These are phyloP conservation scores for Sechiopsis laciniata DNA, from an alignment of 306 rosid species.

Conservation along the genomic window DNA sequence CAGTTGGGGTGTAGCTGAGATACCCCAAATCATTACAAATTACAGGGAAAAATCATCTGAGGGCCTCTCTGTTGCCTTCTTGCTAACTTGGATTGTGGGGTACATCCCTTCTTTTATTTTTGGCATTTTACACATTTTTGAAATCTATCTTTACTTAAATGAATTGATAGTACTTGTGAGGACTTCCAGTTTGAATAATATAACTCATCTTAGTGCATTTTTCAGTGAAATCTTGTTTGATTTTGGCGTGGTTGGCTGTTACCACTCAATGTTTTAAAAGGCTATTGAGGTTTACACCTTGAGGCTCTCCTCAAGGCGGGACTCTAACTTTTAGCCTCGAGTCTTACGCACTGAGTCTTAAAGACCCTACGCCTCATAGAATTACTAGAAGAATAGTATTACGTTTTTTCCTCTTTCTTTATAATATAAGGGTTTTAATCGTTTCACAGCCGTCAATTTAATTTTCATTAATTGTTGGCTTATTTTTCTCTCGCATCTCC, in stretches of 20 bases:
- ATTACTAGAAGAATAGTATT: too few species aligned
- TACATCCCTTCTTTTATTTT: slow-evolving; percentile 24
- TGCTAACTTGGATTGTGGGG: slow-evolving; percentile 79
- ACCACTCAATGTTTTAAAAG: too few species aligned
- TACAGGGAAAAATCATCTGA: slow-evolving; percentile 53
- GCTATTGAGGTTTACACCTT: too few species aligned
- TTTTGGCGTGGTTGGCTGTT: not conserved
- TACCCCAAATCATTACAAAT: slow-evolving; percentile 75
- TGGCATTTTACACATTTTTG: not conserved
- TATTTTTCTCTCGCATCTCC: too few species aligned
- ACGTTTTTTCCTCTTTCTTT: too few species aligned
- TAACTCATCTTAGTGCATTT: not conserved
- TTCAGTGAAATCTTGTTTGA: slow-evolving; percentile 12
- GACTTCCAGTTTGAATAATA: not conserved
- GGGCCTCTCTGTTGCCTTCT: slow-evolving; percentile 69
- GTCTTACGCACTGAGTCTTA: too few species aligned
- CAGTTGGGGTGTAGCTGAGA: slow-evolving; percentile 77
- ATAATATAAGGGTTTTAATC: too few species aligned
- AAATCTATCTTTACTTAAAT: not conserved
- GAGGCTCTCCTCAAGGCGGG: too few species aligned
- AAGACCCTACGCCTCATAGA: too few species aligned
- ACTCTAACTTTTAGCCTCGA: too few species aligned
- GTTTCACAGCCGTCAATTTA: too few species aligned
- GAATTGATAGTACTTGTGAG: not conserved
- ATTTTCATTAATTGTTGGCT: too few species aligned